Base-by-base conservation (phyloP, 202 grass and related monocot species). In the Elaeis oleifera region DNA sequence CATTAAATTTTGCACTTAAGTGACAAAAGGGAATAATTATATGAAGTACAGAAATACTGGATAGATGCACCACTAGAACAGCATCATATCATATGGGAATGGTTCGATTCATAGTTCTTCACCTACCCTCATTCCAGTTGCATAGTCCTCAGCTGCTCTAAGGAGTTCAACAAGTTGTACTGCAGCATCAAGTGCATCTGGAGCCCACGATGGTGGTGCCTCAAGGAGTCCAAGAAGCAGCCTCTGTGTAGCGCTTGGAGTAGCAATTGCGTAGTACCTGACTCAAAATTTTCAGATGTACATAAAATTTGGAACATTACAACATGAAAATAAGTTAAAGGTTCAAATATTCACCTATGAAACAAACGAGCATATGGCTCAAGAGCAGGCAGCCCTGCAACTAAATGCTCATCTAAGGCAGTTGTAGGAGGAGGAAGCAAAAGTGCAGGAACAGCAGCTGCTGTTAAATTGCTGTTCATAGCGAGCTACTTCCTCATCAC, bases 131-230 rank as follows among this genome's bases (percentile, higher is more conserved):
- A 89, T 87, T 72, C 94, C 88, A 60, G 77, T 82, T 29, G 83
- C 83, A 54, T 99, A 99, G 70, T 99, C 94, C 83, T 99, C 94
- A 55, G 88, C 94, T 64, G 94, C 88, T 80, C 94, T 72, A 74
- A 99, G 94, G 71, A 99, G 94, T 82, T 99, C 94, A 70, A 99
- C 94, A 73, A 99, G 85, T 76, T 99, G 94, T 57, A 99, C 94
- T 48, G 94, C 94, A 66, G 94, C 94, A 76, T 99, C 94, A 65
- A 99, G 82, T 78, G 94, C 94, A 74, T 99, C 94, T 60, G 94
- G 94, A 58, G 94, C 94, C 94, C 94, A 99, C 71, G 94, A 99
- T 63, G 94, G 94, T 54, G 94, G 88, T 22, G 94, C 94, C 77
- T 99, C 94, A 31, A 99, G 94, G 73, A 99, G 94, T 67, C 94